A percentile compares a stretch with the other conserved stretches of the same genome.
phyloP scores from a whole-genome alignment of 768 basidiomycete genomes.

The Lactifluus pinguis region DNA sequence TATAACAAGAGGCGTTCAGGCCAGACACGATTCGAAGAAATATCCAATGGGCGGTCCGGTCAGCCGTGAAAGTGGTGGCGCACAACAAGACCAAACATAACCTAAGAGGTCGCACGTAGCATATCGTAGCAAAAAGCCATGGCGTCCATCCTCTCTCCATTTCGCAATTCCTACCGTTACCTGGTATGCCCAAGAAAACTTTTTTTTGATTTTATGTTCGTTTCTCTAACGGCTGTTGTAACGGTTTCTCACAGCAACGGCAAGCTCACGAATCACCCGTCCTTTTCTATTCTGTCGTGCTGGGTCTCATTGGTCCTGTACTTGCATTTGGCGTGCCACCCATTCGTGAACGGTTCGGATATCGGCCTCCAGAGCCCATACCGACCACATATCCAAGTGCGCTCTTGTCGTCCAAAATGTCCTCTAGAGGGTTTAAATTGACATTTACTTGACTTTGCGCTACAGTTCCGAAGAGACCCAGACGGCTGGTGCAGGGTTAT shows the following conservation, averaged over 20 bases:
- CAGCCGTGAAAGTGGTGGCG: neutral
- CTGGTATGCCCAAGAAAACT: slow-evolving; percentile 19
- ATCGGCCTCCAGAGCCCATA: slow-evolving; percentile 53
- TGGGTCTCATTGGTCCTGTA: slow-evolving; percentile 69
- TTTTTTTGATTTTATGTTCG: neutral
- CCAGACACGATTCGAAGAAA: no score
- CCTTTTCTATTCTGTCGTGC: slow-evolving; percentile 75
- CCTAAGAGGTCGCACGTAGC: neutral
- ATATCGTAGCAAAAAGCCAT: slow-evolving; percentile 22
- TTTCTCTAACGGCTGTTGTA: neutral
- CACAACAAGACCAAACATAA: neutral
- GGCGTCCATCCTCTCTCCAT: slow-evolving; percentile 37
- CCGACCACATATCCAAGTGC: slow-evolving; percentile 75
- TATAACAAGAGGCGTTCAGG: no score
- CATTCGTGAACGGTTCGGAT: slow-evolving; percentile 66
- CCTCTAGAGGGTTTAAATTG: neutral
- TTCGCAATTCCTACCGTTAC: slow-evolving; percentile 43
- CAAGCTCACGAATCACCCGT: slow-evolving; percentile 87
- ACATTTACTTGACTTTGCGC: neutral
- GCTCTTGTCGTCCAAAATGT: slow-evolving; percentile 21
- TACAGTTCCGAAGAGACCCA: slow-evolving; percentile 61
- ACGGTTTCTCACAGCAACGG: slow-evolving; percentile 52
- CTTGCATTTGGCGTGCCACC: slow-evolving; percentile 72
- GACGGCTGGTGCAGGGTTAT: slow-evolving; percentile 63
- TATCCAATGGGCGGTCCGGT: neutral